phyloP scores from a whole-genome alignment of 768 basidiomycete genomes.

The Serendipita sp. region DNA sequence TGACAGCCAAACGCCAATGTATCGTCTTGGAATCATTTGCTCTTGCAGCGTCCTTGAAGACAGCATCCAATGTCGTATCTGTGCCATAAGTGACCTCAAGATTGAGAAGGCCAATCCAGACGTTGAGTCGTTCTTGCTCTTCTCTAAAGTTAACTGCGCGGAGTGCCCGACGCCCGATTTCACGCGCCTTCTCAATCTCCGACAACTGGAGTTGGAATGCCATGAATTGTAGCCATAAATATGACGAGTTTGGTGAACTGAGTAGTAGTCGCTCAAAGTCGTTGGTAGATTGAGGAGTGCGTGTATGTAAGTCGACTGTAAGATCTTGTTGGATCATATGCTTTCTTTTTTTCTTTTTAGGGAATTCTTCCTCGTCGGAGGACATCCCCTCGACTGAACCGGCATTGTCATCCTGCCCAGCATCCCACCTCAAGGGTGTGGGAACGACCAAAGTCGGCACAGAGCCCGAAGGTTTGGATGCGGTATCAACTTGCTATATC shows the following conservation, averaged over 20 bases:
- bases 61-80: slow-evolving; percentile 55
- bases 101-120: slow-evolving; percentile 94
- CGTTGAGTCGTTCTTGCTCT: slow-evolving; percentile 87
- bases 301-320: slow-evolving; percentile 76
- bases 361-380: slow-evolving; percentile 13
- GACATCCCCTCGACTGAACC: slow-evolving; percentile 30
- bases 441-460: neutral
- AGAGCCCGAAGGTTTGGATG: slow-evolving; percentile 1
- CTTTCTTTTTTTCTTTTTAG: slow-evolving; percentile 45
- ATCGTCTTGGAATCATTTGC: slow-evolving; percentile 88
- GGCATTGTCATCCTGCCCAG: slow-evolving; percentile 34
- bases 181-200: slow-evolving; percentile 86
- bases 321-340: slow-evolving; percentile 62
- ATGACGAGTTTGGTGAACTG: slow-evolving; percentile 91
- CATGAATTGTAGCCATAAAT: slow-evolving; percentile 99
- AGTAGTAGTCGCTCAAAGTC: slow-evolving; percentile 90
- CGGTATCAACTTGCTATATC: neutral
- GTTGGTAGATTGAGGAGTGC: slow-evolving; percentile 72
- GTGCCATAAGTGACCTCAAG: slow-evolving; percentile 87
- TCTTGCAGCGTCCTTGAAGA: slow-evolving; percentile 79
- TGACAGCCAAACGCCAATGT: slow-evolving; percentile 66
- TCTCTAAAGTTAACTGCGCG: slow-evolving; percentile 86
- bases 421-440: slow-evolving; percentile 8
- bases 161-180: slow-evolving; percentile 70
- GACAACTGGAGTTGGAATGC: slow-evolving; percentile 95